Conservation (phyloP, 192 early-diverging fungal genomes). For the Coemansia sp. region DNA sequence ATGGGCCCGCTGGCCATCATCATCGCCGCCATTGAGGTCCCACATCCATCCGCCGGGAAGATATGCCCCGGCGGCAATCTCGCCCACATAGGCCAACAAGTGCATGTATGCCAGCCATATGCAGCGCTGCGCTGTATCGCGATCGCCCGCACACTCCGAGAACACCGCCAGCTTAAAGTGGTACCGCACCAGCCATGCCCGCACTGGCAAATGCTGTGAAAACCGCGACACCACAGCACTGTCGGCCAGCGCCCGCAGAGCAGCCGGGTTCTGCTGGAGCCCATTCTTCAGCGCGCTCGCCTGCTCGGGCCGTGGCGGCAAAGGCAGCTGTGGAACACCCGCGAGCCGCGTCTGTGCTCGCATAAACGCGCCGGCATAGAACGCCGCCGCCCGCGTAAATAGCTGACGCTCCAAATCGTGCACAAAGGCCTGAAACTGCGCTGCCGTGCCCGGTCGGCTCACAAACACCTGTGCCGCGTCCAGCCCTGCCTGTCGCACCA, state of each 20-base stretch:
- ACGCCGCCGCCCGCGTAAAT: constrained; percentile 8
- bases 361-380: constrained; percentile 31
- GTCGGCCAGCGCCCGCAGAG: constrained; percentile 1
- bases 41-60: constrained; percentile 37
- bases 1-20: constrained; percentile 21
- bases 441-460: constrained; percentile 22
- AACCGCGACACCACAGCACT: constrained; percentile 5
- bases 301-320: background rate
- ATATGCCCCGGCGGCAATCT: constrained; percentile 31
- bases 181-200: constrained; percentile 38
- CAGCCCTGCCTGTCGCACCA: constrained; percentile 18
- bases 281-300: background rate
- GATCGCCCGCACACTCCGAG: constrained; percentile 33
- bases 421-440: constrained; percentile 29
- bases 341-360: constrained; percentile 27
- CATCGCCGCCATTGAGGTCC: constrained; percentile 23
- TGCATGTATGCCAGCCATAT: constrained; percentile 36
- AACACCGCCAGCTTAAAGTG: constrained; percentile 31
- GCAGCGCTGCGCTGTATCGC: constrained; percentile 32
- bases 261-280: too few species aligned
- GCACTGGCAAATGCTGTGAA: constrained; percentile 24
- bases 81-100: constrained; percentile 12
- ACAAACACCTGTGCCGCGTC: constrained; percentile 21
- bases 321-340: constrained; percentile 17
- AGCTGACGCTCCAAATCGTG: constrained; percentile 13